A percentile compares a stretch with the other conserved stretches of the same genome.
Conservation (phyloP, 495 filamentous ascomycete species). For the Darksidea phi region DNA sequence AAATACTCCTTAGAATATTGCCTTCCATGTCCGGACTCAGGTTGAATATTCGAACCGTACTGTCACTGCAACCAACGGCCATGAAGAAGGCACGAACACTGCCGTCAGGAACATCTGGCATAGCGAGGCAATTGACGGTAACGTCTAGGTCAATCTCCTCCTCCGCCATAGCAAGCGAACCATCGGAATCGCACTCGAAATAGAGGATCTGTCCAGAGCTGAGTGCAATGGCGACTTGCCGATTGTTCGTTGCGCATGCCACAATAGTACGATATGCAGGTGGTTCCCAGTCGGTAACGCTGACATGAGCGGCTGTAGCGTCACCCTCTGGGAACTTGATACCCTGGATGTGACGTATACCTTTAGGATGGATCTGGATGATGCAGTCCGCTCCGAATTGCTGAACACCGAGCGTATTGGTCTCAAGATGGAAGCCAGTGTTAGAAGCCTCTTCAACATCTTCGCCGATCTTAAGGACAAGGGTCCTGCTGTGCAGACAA, state of each 20-base stretch:
- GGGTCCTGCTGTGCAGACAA: slow-evolving; percentile 67
- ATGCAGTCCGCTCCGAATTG: slow-evolving; percentile 91
- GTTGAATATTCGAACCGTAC: slow-evolving; percentile 87
- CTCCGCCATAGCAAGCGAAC: slow-evolving; percentile 87
- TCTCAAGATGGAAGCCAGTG: slow-evolving; percentile 82
- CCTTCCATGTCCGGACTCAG: slow-evolving; percentile 80
- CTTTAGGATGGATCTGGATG: slow-evolving; percentile 91
- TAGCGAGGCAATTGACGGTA: slow-evolving; percentile 88
- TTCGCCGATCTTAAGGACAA: slow-evolving; percentile 92
- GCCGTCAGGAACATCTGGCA: slow-evolving; percentile 92
- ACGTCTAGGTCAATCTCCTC: slow-evolving; percentile 94
- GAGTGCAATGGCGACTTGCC: slow-evolving; percentile 88
- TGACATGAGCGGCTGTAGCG: slow-evolving; percentile 52
- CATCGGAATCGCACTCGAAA: slow-evolving; percentile 94
- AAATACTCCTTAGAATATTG: slow-evolving; percentile 73
- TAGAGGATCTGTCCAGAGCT: slow-evolving; percentile 96
- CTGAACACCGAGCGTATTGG: slow-evolving; percentile 86
- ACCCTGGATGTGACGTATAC: slow-evolving; percentile 83
- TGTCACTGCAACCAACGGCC: slow-evolving; percentile 95
- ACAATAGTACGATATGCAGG: slow-evolving; percentile 93
- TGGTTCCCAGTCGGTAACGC: slow-evolving; percentile 85
- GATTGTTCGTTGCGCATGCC: slow-evolving; percentile 89
- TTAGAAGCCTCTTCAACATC: slow-evolving; percentile 94
- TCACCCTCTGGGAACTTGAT: slow-evolving; percentile 34
- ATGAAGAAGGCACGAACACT: slow-evolving; percentile 81